Base-by-base conservation (phyloP, 805 yeast genomes). In the Suhomyces faveliae region DNA sequence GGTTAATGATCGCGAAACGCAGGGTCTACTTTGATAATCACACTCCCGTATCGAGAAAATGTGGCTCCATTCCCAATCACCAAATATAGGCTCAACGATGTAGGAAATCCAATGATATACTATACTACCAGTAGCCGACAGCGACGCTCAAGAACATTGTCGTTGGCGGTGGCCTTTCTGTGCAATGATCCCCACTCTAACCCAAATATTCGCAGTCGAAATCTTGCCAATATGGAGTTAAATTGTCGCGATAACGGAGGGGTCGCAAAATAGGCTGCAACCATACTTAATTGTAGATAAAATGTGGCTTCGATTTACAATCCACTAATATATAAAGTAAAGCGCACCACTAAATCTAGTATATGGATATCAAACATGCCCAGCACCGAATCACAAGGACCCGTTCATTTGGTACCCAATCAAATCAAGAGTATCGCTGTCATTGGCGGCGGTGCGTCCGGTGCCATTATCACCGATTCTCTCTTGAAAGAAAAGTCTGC, bases 361-460 rank as follows among this genome's bases (percentile, higher is more conserved):
- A 15, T 4, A 15, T 33, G n/a, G 6, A 17, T 10, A 33, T 9
- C n/a, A 33, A 33, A 8, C 21, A 33, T 33, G 37, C 37, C 37
- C 4, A 17, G 37, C 6, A 17, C 10, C 37, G 37, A 17, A 11
- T 5, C 37, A 15, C 23, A 17, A 1, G 23, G 15, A 12, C 43
- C 45, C 6, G 45, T 42, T 11, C 21, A 8, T 2, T 10, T 43
- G 13, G 25, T 37, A 12, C 42, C 35, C 8, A 35, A 13, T 24
- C 56, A 50, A 20, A 58, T 64, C 19, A 58, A 56, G 42, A 55
- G 63, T 4, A 56, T 76, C 7, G 80, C 78, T 15, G 64, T 77
- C 24, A 73, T 76, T 25, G 80, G 81, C 4, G 80, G 77, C n/a
- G 81, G 81, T 11, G 79, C 81, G 5, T 68, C 76, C 3, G 81